Base-by-base conservation (phyloP, 2,329 filamentous ascomycete species). In the Aspergillus pseudoterreus region DNA sequence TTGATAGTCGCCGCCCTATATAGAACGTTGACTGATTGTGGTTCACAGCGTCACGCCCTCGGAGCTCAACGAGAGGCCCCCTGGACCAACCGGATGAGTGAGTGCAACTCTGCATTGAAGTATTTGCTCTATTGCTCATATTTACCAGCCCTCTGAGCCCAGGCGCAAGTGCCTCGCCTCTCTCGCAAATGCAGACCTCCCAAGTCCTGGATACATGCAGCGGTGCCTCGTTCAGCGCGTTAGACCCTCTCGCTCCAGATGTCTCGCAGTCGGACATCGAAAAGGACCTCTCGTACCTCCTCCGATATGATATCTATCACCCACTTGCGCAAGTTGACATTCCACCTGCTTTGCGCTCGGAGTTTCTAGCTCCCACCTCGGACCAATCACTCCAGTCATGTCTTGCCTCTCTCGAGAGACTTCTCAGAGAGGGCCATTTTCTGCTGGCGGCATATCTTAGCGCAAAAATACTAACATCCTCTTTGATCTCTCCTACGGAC, bases 291-390 rank as follows among this genome's bases (percentile, higher is more conserved):
- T 83, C 85, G 15, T 92, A 87, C 68, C 83, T 96, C 43, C 81
- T 94, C 10, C 83, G 86, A 17, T 85, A 89, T 3, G 83, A 90
- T 57, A 86, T 92, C 50, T 96, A 92, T 75, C 92, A 96, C 66
- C 84, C 87, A 1, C 77, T 96, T 21, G 85, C 87, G 1, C 81
- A 80, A 14, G 78, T 83, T 42, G 75, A 80, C 46, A 72, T 83
- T 42, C 81, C 82, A 4, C 72, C 73, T 6, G 74, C 90, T 3
- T 92, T 96, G 68, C 83, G 88, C 54, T 82, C 82, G 57, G 82
- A 88, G 0, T 70, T 83, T 17, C 78, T 85, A 55, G 82, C 85
- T 57, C 85, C 89, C 1, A 68, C 77, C 1, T 74, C 83, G 0
- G 79, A 82, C 24, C 83, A 87, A 1, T 77, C 88, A 0, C 55